Evolutionary conservation across 345 rosid species (phyloP), one percentile per base, ranked within the genome.

Genomic region (Laguncularia racemosa): DNA sequence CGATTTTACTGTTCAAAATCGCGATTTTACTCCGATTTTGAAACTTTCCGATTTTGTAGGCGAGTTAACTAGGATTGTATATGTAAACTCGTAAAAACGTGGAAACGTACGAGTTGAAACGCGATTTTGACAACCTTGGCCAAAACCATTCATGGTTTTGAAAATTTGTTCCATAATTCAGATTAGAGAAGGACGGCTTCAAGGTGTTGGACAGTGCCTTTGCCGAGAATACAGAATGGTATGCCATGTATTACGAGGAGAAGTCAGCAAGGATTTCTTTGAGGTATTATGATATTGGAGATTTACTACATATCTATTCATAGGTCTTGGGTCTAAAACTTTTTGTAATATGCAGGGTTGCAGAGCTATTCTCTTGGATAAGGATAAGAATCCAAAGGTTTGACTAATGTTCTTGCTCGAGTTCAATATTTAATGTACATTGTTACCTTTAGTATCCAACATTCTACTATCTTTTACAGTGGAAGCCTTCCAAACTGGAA

Each of bases 151-250:
- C 28, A 26, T 26, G 28, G 28, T 26, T 26, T 26, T 33, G 40
- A 6, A 33, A 6, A 33, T 33, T 10, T 33, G 40, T 33, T 33
- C 40, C 40, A 33, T 7, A 33, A 6, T 77, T 60, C 83, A 91
- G 98, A 84, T 88, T 56, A 84, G 96, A 81, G 92, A 81, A 71
- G 96, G 96, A 59, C 69, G 96, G 78, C 78, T 86, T 44, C 84
- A 88, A 69, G 92, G 91, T 51, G 78, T 91, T 50, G 95, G 92
- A 38, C 84, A 75, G 55, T 91, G 96, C 78, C 85, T 91, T 46
- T 64, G 67, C 59, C 85, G 91, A 10, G 98, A 88, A 71, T 84
- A 75, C 65, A 83, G 96, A 73, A 88, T 91, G 82, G 95, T 78
- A 69, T 84, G 91, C 66, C 92, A 84, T 65, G 83, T 89, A 57